Evolutionary conservation across 2,329 filamentous ascomycete species (phyloP).

Genomic region (Thermothelomyces thermophilus): DNA sequence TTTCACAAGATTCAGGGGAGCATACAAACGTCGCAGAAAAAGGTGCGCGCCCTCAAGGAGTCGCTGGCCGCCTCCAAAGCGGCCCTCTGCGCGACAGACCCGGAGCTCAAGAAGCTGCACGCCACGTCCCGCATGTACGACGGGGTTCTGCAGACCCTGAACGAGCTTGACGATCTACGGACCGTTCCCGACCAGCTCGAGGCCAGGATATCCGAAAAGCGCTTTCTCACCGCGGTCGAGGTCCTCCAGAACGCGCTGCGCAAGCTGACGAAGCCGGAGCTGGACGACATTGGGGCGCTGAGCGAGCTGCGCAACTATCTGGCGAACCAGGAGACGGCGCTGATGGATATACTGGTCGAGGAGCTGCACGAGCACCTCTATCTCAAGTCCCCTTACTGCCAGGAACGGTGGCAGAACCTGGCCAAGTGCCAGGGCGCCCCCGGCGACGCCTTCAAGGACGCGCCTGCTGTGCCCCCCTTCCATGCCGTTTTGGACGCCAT

Average conservation of each 20-base stretch:
- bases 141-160: conserved; percentile 74
- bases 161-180: conserved; percentile 80
- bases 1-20: conserved; percentile 98
- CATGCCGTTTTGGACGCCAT: conserved; percentile 54
- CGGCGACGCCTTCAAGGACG: conserved; percentile 38
- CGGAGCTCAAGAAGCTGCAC: conserved; percentile 85
- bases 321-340: conserved; percentile 80
- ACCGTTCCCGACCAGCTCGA: conserved; percentile 88
- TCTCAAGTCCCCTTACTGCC: conserved; percentile 94
- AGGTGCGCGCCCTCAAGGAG: conserved; percentile 75
- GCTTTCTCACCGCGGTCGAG: conserved; percentile 87
- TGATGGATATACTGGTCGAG: conserved; percentile 94
- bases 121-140: conserved; percentile 86
- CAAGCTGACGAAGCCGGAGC: conserved; percentile 75
- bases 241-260: conserved; percentile 81
- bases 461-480: conserved; percentile 46
- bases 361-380: conserved; percentile 96
- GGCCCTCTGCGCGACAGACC: conserved; percentile 77
- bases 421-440: conserved; percentile 54
- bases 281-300: conserved; percentile 86
- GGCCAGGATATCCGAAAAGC: conserved; percentile 90
- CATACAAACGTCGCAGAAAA: conserved; percentile 80
- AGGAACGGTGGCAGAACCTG: conserved; percentile 87
- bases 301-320: conserved; percentile 82
- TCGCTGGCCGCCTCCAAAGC: conserved; percentile 75